Base-by-base conservation (phyloP, 1,284 basidiomycete genomes). In the Gymnopus androsaceus region DNA sequence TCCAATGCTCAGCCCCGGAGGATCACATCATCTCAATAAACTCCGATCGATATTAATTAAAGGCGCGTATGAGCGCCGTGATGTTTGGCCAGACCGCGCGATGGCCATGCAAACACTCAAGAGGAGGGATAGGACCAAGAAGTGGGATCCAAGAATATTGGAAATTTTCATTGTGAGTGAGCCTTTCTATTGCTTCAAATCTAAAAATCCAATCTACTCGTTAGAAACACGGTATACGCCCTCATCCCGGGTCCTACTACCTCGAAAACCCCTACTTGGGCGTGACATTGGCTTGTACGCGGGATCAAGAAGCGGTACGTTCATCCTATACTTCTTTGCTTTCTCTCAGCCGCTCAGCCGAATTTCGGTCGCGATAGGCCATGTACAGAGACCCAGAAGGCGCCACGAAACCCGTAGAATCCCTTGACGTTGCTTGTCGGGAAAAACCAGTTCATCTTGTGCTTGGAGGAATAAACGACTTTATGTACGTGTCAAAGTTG, bases 291-390 rank as follows among this genome's bases (percentile, higher is more conserved):
- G 77, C 80, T 8, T 86, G 84, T 59, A 77, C 75, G 1, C 75
- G 77, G 17, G 74, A 83, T 41, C 80, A 86, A 64, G 84, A 86
- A 70, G 75, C 72, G 40, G 84, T 84, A 58, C 58, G 73, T 69
- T 2, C 27, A 8, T 33, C 14, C n/a, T 45, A 4, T 25, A 15
- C 5, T 5, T 34, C 38, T 34, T 46, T 21, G n/a, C 30, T 36
- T 4, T 44, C 19, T 12, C 36, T n/a, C 11, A 12, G 23, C 14
- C 7, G 3, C 14, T 34, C 28, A 2, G 17, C n/a, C 21, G 8
- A 11, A 12, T 23, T 21, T 36, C 15, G 1, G n/a, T 19, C 3
- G 4, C n/a, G 28, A 4, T 30, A 80, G 79, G 73, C 70, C 0
- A 81, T 81, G 79, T 81, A 81, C 60, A 64, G 72, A 30, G 80